Evolutionary conservation across 2,329 filamentous ascomycete genomes (phyloP).

Genomic region (Aspergillus quadrilineatus): DNA sequence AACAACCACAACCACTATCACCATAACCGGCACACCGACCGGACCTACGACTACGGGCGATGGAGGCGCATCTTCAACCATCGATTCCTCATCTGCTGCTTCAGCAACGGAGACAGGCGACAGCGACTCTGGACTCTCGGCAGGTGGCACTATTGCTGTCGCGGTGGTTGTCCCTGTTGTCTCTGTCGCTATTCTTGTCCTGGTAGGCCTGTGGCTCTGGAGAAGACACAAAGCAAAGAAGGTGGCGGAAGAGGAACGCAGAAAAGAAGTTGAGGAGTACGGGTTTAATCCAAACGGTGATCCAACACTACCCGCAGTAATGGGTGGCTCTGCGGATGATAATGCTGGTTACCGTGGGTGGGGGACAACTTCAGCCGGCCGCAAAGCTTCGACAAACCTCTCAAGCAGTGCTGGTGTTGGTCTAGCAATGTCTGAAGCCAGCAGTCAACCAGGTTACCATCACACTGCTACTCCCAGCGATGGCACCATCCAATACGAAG

Average conservation of each 20-base stretch:
- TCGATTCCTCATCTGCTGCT: conserved; percentile 26
- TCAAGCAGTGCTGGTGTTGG: conserved; percentile 66
- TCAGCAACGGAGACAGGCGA: conserved; percentile 26
- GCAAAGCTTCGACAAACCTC: conserved; percentile 86
- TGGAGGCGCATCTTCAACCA: conserved; percentile 27
- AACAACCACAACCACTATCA: conserved; percentile 15
- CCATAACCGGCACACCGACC: conserved; percentile 19
- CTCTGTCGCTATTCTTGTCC: conserved; percentile 75
- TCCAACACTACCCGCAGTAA: conserved; percentile 67
- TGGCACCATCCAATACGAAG: conserved; percentile 59
- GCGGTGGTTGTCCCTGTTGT: conserved; percentile 93
- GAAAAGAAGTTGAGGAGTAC: conserved; percentile 97
- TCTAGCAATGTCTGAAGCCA: conserved; percentile 69
- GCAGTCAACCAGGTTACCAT: conserved; percentile 55
- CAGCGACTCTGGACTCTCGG: conserved; percentile 39
- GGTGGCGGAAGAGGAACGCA: conserved; percentile 78
- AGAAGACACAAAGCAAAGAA: conserved; percentile 82
- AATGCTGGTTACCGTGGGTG: conserved; percentile 87
- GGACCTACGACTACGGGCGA: conserved; percentile 17
- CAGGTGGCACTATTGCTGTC: conserved; percentile 74
- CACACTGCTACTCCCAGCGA: conserved; percentile 63
- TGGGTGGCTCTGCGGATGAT: conserved; percentile 64
- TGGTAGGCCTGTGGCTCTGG: conserved; percentile 80
- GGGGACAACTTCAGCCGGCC: conserved; percentile 75
- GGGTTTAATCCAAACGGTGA: conserved; percentile 97